Conservation (phyloP, 2,329 filamentous ascomycete genomes). For the Aureobasidium sp. region DNA sequence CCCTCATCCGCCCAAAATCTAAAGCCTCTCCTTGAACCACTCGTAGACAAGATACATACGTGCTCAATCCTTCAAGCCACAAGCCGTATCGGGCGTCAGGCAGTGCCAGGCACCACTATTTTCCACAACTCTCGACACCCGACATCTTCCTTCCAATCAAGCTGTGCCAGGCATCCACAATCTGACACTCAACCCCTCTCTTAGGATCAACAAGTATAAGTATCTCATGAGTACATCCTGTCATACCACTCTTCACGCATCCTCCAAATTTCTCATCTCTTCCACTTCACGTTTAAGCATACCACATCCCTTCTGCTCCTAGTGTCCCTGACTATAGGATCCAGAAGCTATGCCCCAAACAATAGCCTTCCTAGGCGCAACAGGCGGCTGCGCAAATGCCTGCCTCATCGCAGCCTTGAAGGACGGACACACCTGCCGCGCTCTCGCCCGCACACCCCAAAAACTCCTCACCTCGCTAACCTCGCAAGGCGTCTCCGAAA, state of each 20-base stretch:
- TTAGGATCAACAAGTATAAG: neutral
- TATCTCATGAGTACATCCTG: neutral
- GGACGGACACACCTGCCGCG: slow-evolving; percentile 39
- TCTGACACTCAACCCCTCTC: neutral
- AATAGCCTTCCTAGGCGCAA: slow-evolving; percentile 48
- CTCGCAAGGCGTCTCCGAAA: slow-evolving; percentile 33
- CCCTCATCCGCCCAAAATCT: no score
- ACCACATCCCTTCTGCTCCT: no score
- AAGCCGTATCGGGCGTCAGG: neutral
- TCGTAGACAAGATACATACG: no score
- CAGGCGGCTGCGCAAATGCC: slow-evolving; percentile 41
- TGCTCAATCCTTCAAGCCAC: slow-evolving; percentile 13
- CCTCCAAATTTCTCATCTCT: neutral
- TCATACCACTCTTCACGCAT: no score
- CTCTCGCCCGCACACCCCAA: slow-evolving; percentile 44
- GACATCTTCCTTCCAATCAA: neutral
- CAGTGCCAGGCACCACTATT: neutral
- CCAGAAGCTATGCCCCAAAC: slow-evolving; percentile 22
- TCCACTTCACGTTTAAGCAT: neutral
- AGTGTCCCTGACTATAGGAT: neutral
- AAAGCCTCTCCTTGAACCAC: no score
- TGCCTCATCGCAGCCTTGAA: slow-evolving; percentile 40
- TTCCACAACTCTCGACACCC: neutral
- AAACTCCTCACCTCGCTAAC: slow-evolving; percentile 43
- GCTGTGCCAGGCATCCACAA: neutral